phyloP scores from a whole-genome alignment of 177 flowering plant genomes.

The Tripterygium wilfordii region DNA sequence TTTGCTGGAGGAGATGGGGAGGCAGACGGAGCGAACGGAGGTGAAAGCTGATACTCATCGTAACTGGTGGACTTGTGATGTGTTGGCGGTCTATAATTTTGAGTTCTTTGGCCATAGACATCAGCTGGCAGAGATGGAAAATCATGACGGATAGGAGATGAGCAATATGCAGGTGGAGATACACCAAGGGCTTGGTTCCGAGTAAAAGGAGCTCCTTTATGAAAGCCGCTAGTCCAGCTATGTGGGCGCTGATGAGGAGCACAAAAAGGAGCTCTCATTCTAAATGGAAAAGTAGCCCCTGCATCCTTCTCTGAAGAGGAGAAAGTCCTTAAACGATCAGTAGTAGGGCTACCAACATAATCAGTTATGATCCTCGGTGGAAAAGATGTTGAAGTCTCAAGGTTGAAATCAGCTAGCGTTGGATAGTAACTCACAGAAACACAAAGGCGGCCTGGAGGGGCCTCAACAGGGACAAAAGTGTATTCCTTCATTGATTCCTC shows the following conservation, averaged over 20 bases:
- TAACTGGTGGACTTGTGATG: slow-evolving; percentile 39
- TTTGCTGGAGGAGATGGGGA: slow-evolving; percentile 74
- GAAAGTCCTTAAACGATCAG: slow-evolving; percentile 70
- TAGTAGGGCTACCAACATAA: slow-evolving; percentile 89
- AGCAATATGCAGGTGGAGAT: slow-evolving; percentile 49
- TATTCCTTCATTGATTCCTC: slow-evolving; percentile 54
- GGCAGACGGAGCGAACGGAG: slow-evolving; percentile 74
- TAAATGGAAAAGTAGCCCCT: slow-evolving; percentile 37
- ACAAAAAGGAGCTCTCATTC: slow-evolving; percentile 28
- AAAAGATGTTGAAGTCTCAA: slow-evolving; percentile 40
- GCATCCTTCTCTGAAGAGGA: slow-evolving; percentile 34
- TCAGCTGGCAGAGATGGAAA: slow-evolving; percentile 52
- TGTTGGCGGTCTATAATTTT: slow-evolving; percentile 30
- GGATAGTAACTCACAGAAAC: slow-evolving; percentile 63
- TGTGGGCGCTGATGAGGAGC: slow-evolving; percentile 72
- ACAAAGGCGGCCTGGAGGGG: slow-evolving; percentile 61
- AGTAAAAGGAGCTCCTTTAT: slow-evolving; percentile 31
- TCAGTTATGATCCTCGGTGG: slow-evolving; percentile 74
- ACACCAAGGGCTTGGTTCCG: slow-evolving; percentile 34
- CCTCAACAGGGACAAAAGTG: slow-evolving; percentile 66
- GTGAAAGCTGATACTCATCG: slow-evolving; percentile 78
- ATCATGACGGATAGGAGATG: slow-evolving; percentile 38
- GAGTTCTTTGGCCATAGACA: slow-evolving; percentile 29
- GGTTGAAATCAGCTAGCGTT: slow-evolving; percentile 57
- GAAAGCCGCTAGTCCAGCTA: slow-evolving; percentile 83